A percentile compares a stretch with the other conserved stretches of the same genome.
phyloP scores from a whole-genome alignment of 83 land plant genomes.

The Diphasiastrum complanatum region DNA sequence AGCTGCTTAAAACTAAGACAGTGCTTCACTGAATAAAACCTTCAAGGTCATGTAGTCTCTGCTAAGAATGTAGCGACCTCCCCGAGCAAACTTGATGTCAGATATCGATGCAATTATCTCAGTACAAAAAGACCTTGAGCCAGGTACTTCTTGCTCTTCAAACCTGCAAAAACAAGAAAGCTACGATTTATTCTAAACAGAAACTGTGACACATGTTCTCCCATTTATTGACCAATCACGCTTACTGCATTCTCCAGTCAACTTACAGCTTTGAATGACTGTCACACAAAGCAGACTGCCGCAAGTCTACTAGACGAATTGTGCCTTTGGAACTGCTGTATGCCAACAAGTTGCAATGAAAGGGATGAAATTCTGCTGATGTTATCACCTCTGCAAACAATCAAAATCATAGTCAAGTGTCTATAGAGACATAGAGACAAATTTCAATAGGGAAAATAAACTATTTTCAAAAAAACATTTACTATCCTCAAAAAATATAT shows the following conservation, averaged over 20 bases:
- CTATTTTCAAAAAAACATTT: too few relatives aligned
- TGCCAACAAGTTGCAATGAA: constrained; percentile 72
- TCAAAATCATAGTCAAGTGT: too few relatives aligned
- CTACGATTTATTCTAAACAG: neutral
- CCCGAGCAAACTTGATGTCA: constrained; percentile 35
- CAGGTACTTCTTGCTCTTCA: constrained; percentile 35
- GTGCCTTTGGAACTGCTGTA: constrained; percentile 93
- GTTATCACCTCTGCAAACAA: constrained; percentile 97
- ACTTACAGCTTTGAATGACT: constrained; percentile 71
- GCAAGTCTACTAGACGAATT: constrained; percentile 75
- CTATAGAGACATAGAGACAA: too few relatives aligned
- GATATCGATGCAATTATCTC: constrained; percentile 36
- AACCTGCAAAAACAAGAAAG: constrained; percentile 20
- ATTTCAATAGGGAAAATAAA: too few relatives aligned
- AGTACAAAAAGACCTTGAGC: constrained; percentile 34
- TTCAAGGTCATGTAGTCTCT: constrained; percentile 36
- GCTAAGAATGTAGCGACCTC: constrained; percentile 38
- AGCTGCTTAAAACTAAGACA: too few relatives aligned
- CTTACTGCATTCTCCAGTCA: neutral
- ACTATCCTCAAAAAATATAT: too few relatives aligned
- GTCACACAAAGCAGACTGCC: constrained; percentile 77
- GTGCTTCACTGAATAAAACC: constrained; percentile 20
- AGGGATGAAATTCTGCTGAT: constrained; percentile 88
- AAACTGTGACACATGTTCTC: neutral
- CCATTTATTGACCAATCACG: neutral